Base-by-base conservation (phyloP, 306 rosid genomes). In the Ceratonia siliqua region DNA sequence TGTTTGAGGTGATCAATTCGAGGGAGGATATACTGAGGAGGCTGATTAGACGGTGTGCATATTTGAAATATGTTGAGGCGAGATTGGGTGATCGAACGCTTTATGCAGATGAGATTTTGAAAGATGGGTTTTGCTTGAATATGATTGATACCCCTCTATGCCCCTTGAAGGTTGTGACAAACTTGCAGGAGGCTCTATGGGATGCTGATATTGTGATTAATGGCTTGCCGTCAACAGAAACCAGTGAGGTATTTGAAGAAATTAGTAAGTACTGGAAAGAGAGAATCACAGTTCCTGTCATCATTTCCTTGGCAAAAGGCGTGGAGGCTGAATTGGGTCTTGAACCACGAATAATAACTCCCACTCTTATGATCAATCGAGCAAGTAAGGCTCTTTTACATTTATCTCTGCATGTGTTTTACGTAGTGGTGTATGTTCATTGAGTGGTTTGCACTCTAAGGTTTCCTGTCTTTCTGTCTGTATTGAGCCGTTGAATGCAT, bases 111-210 rank as follows among this genome's bases (percentile, higher is more conserved):
- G 98, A 94, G 86, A 88, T 94, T 45, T 75, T 94, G 89, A 94
- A 91, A 84, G 98, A 94, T 30, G 98, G 98, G 21, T 94, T 94
- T 74, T 94, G 98, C 68, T 67, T 89, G 87, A 94, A 94, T 68
- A 94, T 94, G 97, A 87, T 94, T 43, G 94, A 94, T 59, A 94
- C 98, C 4, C 98, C 98, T 76, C 63, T 94, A 39, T 91, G 96
- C 65, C 97, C 98, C 79, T 73, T 94, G 76, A 94, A 94, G 82
- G 98, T 94, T 77, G 98, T 94, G 75, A 94, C 91, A 5, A 94
- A 91, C 70, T 85, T 94, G 86, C 97, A 94, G 83, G 98, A 94
- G 87, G 98, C 98, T 84, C 90, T 94, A 9, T 94, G 98, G 98
- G 98, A 94, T 83, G 98, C 98, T 21, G 98, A 94, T 66, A 85